phyloP scores from a whole-genome alignment of 345 rosid genomes.

The Eutrema heterophyllum region DNA sequence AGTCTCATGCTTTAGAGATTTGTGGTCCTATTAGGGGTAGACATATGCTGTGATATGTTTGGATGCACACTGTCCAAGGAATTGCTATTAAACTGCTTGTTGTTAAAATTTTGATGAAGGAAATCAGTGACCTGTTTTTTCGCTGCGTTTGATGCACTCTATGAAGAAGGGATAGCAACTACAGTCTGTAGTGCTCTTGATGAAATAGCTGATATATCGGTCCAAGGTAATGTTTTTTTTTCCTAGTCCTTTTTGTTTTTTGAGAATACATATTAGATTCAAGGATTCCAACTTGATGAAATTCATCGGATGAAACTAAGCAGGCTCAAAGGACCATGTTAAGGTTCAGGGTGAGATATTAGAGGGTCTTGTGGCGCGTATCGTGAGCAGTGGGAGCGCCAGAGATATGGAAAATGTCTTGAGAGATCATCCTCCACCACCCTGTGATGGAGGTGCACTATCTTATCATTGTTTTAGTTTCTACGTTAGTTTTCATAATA shows the following conservation, averaged over 20 bases:
- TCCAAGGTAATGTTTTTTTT: slow-evolving; percentile 50
- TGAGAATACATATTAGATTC: background rate
- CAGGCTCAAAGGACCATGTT: slow-evolving; percentile 80
- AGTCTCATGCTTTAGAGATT: background rate
- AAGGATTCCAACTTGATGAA: background rate
- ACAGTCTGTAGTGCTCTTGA: slow-evolving; percentile 80
- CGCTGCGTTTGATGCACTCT: slow-evolving; percentile 73
- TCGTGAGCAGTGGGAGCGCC: slow-evolving; percentile 67
- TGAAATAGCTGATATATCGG: slow-evolving; percentile 86
- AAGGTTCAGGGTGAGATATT: slow-evolving; percentile 85
- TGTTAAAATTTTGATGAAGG: slow-evolving; percentile 41
- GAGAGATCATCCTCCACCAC: slow-evolving; percentile 57
- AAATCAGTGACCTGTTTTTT: slow-evolving; percentile 78
- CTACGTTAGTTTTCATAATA: background rate
- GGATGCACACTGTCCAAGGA: no score
- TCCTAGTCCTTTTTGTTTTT: background rate
- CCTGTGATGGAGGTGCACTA: slow-evolving; percentile 55
- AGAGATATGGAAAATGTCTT: slow-evolving; percentile 72
- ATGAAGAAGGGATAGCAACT: slow-evolving; percentile 90
- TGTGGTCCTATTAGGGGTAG: background rate
- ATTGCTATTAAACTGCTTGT: no score
- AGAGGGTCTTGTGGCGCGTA: slow-evolving; percentile 96
- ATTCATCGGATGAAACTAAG: background rate
- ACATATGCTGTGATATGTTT: background rate
- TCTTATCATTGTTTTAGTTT: slow-evolving; percentile 2